phyloP scores from a whole-genome alignment of 2,329 filamentous ascomycete species.

The Sodiomyces alkalinus region DNA sequence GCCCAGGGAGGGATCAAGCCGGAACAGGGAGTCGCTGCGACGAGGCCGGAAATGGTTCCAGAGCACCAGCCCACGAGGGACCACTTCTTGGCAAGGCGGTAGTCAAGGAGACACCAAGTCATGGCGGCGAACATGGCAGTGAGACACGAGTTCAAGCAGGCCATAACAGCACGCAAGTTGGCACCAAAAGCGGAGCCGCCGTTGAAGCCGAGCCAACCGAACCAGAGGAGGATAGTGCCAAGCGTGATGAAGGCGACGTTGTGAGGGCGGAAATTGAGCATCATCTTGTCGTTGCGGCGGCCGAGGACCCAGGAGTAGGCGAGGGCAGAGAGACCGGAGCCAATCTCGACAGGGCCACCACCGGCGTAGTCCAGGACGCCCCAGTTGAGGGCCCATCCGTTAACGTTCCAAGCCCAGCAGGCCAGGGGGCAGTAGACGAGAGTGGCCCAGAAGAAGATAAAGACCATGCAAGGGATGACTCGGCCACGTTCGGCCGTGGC shows the following conservation, averaged over 20 bases:
- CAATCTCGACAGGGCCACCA: constrained; percentile 93
- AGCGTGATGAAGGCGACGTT: constrained; percentile 96
- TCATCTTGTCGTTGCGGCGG: constrained; percentile 96
- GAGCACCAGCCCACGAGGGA: constrained; percentile 65
- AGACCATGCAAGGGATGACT: constrained; percentile 85
- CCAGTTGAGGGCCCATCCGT: constrained; percentile 84
- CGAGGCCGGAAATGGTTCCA: constrained; percentile 54
- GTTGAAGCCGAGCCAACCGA: constrained; percentile 98
- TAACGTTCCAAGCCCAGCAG: constrained; percentile 92
- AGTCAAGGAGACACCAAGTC: constrained; percentile 93
- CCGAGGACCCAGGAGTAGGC: constrained; percentile 95
- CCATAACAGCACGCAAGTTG: constrained; percentile 87
- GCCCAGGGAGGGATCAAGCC: constrained; percentile 55
- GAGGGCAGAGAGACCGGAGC: constrained; percentile 79
- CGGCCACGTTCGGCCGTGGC: constrained; percentile 89
- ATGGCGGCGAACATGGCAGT: constrained; percentile 85
- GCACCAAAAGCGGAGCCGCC: constrained; percentile 88
- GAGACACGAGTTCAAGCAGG: constrained; percentile 95
- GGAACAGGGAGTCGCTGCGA: constrained; percentile 54
- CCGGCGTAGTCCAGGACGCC: constrained; percentile 94
- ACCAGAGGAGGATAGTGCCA: constrained; percentile 92
- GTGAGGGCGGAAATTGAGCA: constrained; percentile 98
- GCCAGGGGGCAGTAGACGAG: constrained; percentile 94
- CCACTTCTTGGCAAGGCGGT: constrained; percentile 87
- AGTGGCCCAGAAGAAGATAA: constrained; percentile 91